phyloP scores from a whole-genome alignment of 306 rosid species.

The Trifolium pratense region DNA sequence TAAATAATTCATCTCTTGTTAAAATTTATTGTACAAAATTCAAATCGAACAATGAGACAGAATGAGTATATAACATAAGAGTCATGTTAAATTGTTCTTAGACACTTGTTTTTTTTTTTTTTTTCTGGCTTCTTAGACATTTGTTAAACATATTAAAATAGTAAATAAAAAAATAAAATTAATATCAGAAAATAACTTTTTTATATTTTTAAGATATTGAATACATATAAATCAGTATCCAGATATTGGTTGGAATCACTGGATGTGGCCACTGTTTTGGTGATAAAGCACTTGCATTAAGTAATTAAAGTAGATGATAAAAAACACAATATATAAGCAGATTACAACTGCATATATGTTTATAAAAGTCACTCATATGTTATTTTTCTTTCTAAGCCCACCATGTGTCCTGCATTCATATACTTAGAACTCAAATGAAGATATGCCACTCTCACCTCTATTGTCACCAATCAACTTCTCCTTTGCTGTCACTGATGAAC shows the following conservation, averaged over 20 bases:
- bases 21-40: too few relatives aligned
- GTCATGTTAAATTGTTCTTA: too few relatives aligned
- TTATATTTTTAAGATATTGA: too few relatives aligned
- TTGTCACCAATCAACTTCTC: not conserved
- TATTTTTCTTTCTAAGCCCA: not conserved
- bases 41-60: too few relatives aligned
- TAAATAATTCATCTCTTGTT: too few relatives aligned
- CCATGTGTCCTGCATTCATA: slow-evolving; percentile 21
- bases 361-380: slow-evolving; percentile 9
- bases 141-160: too few relatives aligned
- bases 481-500: not conserved
- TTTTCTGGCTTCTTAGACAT: too few relatives aligned
- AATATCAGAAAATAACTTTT: too few relatives aligned
- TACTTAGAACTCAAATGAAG: not conserved
- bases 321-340: slow-evolving; percentile 4
- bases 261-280: slow-evolving; percentile 6
- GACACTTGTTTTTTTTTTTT: too few relatives aligned
- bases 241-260: slow-evolving; percentile 41
- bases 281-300: slow-evolving; percentile 24
- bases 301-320: slow-evolving; percentile 13
- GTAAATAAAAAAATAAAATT: too few relatives aligned
- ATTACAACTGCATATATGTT: slow-evolving; percentile 14
- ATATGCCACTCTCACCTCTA: slow-evolving; percentile 12
- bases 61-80: too few relatives aligned
- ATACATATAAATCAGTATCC: too few relatives aligned